Conservation (phyloP, 495 filamentous ascomycete species). For the Hypoxylon cercidicola region DNA sequence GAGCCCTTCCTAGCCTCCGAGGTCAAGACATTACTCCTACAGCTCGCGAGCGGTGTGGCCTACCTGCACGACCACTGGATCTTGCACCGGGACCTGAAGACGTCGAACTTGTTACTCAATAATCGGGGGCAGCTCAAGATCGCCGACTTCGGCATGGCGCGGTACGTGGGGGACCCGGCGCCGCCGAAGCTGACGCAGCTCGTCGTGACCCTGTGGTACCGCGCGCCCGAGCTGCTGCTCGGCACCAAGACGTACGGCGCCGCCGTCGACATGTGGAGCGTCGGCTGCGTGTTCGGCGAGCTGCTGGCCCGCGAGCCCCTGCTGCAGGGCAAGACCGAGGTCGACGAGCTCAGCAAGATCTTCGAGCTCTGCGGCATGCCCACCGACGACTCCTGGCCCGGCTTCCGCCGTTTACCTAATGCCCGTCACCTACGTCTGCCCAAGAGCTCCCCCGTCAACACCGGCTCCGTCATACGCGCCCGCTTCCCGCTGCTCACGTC, state of each 20-base stretch:
- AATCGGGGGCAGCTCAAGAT: slow-evolving; percentile 96
- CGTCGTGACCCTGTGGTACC: slow-evolving; percentile 98
- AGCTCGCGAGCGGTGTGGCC: slow-evolving; percentile 82
- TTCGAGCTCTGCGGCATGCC: slow-evolving; percentile 93
- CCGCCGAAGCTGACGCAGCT: slow-evolving; percentile 87
- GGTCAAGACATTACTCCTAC: slow-evolving; percentile 86
- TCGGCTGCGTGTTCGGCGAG: slow-evolving; percentile 97
- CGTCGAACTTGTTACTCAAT: slow-evolving; percentile 93
- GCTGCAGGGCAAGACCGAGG: slow-evolving; percentile 92
- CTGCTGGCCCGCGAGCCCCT: slow-evolving; percentile 84
- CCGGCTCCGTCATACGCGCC: slow-evolving; percentile 65
- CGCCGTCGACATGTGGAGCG: slow-evolving; percentile 92
- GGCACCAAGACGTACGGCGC: slow-evolving; percentile 79
- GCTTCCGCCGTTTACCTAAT: slow-evolving; percentile 88
- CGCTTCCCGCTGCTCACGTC: slow-evolving; percentile 84
- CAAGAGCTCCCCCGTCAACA: slow-evolving; percentile 51
- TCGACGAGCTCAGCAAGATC: slow-evolving; percentile 80
- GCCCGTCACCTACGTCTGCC: slow-evolving; percentile 87
- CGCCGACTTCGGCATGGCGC: slow-evolving; percentile 97
- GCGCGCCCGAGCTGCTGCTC: slow-evolving; percentile 88
- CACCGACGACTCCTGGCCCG: slow-evolving; percentile 85
- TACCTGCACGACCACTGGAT: slow-evolving; percentile 94
- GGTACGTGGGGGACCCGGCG: slow-evolving; percentile 82
- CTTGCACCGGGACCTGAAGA: slow-evolving; percentile 96
- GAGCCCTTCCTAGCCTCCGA: slow-evolving; percentile 95